A percentile compares a stretch with the other conserved stretches of the same genome.
Evolutionary conservation across 2,329 filamentous ascomycete genomes (phyloP).

Genomic region (Penicillium glabrum): DNA sequence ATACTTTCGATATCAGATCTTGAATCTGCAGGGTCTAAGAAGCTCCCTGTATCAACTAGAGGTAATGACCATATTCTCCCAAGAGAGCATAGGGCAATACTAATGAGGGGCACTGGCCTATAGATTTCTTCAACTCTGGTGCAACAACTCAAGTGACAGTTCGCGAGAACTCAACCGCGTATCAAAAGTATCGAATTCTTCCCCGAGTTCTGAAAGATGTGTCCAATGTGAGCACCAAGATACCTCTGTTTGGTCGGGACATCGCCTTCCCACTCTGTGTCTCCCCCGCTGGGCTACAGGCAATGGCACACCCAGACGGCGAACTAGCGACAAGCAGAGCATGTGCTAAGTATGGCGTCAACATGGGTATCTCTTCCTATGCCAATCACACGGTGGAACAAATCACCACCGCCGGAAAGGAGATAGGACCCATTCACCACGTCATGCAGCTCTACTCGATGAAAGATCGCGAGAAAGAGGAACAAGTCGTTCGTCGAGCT

Average conservation of each 20-base stretch:
- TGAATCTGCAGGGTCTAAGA: slow-evolving; percentile 12
- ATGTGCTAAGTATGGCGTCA: slow-evolving; percentile 41
- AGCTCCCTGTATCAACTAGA: slow-evolving; percentile 9
- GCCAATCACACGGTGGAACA: slow-evolving; percentile 49
- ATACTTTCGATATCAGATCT: slow-evolving; percentile 20
- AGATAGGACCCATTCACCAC: slow-evolving; percentile 19
- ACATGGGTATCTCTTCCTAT: slow-evolving; percentile 52
- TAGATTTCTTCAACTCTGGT: slow-evolving; percentile 58
- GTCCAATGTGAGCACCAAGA: slow-evolving; percentile 43
- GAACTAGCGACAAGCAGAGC: slow-evolving; percentile 53
- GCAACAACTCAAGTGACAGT: slow-evolving; percentile 41
- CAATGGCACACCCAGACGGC: slow-evolving; percentile 53
- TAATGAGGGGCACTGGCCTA: slow-evolving; percentile 15
- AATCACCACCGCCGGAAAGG: slow-evolving; percentile 37
- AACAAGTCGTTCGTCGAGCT: slow-evolving; percentile 28
- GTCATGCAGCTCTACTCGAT: slow-evolving; percentile 29
- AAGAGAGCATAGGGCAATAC: not conserved
- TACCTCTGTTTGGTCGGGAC: slow-evolving; percentile 43
- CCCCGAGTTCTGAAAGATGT: slow-evolving; percentile 47
- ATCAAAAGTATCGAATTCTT: slow-evolving; percentile 49
- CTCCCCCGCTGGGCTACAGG: slow-evolving; percentile 55
- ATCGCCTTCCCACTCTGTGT: slow-evolving; percentile 54
- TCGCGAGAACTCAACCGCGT: slow-evolving; percentile 55
- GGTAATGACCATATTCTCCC: slow-evolving; percentile 4
- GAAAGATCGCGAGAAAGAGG: slow-evolving; percentile 24